Evolutionary conservation across 139 green algal genomes (phyloP).

Genomic region (Closterium sp.): DNA sequence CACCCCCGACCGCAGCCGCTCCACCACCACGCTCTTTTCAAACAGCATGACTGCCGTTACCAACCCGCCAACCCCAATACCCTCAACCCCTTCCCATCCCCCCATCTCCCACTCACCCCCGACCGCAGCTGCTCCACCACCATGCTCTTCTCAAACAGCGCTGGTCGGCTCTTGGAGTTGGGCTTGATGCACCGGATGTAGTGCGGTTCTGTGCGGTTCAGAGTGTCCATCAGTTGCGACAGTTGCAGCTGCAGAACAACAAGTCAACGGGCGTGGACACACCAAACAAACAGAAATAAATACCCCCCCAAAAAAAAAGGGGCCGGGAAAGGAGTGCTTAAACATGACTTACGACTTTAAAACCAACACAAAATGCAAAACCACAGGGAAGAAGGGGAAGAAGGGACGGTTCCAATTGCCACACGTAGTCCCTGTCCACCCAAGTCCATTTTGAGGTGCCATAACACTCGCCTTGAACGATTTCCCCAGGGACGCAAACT

Average conservation of each 20-base stretch:
- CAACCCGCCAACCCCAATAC: too few species aligned
- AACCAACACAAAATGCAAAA: too few species aligned
- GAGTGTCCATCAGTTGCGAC: constrained; percentile 86
- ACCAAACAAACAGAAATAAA: not conserved
- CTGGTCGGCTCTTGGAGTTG: constrained; percentile 75
- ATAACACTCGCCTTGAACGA: constrained; percentile 15
- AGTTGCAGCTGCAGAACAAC: constrained; percentile 69
- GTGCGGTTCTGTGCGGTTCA: constrained; percentile 90
- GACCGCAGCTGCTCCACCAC: constrained; percentile 95
- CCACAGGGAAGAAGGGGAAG: too few species aligned
- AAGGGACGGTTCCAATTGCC: too few species aligned
- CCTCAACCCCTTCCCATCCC: not conserved
- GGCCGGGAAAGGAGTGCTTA: too few species aligned
- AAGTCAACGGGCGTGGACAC: not conserved
- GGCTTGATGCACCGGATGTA: constrained; percentile 99
- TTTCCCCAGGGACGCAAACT: constrained; percentile 3
- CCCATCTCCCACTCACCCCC: constrained; percentile 52
- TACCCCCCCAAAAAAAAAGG: not conserved
- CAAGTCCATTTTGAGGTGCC: too few species aligned
- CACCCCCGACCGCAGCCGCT: constrained; percentile 84
- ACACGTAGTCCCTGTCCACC: too few species aligned
- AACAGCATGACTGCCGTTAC: constrained; percentile 70
- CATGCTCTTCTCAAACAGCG: constrained; percentile 84
- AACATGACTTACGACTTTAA: too few species aligned
- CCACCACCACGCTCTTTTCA: constrained; percentile 86